phyloP scores from a whole-genome alignment of 768 basidiomycete genomes.

The Tulasnella sp. region DNA sequence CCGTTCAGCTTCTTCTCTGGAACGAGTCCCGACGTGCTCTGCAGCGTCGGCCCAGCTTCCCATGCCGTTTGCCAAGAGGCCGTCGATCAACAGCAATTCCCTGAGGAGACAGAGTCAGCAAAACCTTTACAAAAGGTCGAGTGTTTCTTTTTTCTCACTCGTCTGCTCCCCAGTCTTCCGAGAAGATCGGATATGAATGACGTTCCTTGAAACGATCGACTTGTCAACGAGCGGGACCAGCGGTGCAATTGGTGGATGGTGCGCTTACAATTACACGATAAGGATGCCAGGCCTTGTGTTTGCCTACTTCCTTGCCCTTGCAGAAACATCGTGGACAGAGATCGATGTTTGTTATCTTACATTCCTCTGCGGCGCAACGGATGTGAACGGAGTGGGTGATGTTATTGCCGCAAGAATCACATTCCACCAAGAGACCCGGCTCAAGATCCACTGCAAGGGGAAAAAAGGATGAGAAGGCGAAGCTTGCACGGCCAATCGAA shows the following conservation, averaged over 20 bases:
- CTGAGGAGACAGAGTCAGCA: constrained; percentile 34
- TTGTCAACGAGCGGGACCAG: neutral
- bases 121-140: neutral
- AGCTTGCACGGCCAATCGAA: neutral
- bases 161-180: constrained; percentile 95
- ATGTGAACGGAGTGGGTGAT: constrained; percentile 96
- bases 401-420: constrained; percentile 80
- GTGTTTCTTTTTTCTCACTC: constrained; percentile 52
- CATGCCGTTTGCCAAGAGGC: constrained; percentile 77
- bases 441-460: constrained; percentile 40
- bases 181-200: constrained; percentile 94
- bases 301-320: constrained; percentile 80
- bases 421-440: constrained; percentile 76
- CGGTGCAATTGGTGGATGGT: neutral
- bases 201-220: constrained; percentile 58
- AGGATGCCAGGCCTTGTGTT: constrained; percentile 78
- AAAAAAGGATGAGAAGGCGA: neutral
- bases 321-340: constrained; percentile 92
- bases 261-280: constrained; percentile 83
- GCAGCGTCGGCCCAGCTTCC: constrained; percentile 98
- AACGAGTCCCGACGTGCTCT: constrained; percentile 88
- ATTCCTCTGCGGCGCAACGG: constrained; percentile 83
- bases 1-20: constrained; percentile 86
- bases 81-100: constrained; percentile 85
- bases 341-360: constrained; percentile 74